Conservation (phyloP, 176 grass and related monocot species). For the Oryza punctata region DNA sequence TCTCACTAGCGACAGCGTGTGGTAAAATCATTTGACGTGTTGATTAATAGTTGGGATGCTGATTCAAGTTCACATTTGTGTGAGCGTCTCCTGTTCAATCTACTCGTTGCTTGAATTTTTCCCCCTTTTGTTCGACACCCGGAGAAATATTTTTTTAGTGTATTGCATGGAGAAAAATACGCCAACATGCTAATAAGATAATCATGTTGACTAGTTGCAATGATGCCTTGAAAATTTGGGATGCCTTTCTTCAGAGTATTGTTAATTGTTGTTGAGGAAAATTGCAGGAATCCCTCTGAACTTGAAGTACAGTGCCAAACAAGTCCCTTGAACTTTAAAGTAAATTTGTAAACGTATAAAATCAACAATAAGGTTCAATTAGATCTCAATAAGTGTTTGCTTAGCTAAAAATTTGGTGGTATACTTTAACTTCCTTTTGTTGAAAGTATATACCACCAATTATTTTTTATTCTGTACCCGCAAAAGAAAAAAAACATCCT, state of each 20-base stretch:
- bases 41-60: background rate
- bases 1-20: background rate
- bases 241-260: background rate
- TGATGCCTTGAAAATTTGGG: background rate
- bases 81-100: background rate
- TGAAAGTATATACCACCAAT: no score
- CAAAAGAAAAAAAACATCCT: no score
- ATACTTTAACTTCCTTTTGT: background rate
- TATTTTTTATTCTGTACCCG: no score
- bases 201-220: slow-evolving; percentile 4
- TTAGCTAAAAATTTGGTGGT: background rate
- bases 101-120: slow-evolving; percentile 14
- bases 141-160: no score
- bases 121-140: background rate
- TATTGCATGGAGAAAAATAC: background rate
- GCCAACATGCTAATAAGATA: slow-evolving; percentile 15
- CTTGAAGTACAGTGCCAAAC: background rate
- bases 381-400: background rate
- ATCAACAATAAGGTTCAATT: background rate
- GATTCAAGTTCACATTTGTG: background rate
- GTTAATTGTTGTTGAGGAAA: background rate
- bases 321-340: background rate
- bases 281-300: background rate
- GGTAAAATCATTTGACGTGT: background rate
- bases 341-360: background rate